Evolutionary conservation across 768 basidiomycete genomes (phyloP), one percentile per base, ranked within the genome.

Genomic region (Epithele typhae): DNA sequence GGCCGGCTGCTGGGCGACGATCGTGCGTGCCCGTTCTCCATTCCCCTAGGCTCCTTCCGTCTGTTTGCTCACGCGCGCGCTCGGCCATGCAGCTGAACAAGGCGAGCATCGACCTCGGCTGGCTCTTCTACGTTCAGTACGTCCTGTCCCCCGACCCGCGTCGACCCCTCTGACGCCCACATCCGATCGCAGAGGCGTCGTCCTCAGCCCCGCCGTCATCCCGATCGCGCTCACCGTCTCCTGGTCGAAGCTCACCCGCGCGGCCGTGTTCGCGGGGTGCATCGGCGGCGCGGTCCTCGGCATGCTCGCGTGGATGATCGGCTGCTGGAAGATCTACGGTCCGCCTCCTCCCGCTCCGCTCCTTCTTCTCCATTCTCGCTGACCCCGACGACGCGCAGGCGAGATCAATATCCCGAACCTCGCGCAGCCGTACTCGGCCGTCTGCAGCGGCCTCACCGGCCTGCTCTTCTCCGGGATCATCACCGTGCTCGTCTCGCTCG

Each of bases 251-350:
- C 55, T 77, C 14, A 70, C 71, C 2, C 54, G 58, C 11, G 63
- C 65, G 1, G 73, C 66, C 14, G 67, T 76, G 0, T 58, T 74
- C 24, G 52, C 57, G 27, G 75, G 74, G 3, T 62, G 71, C 12
- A 60, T 76, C 38, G 60, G 64, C 2, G 74, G 74, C 1, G 71
- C 69, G 7, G 51, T 59, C 14, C 56, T 71, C 14, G 73, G 72
- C 34, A 74, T 75, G 69, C 34, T 70, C 1, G 73, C 75, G 17
- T 77, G 75, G 74, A 73, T 77, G 69, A 64, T 77, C 8, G 69
- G 73, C 0, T 76, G 75, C 48, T 71, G 66, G 69, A 74, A 76
- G 54, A 74, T 73, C 40, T 73, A 67, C 38, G 73, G 73, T 69
- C 46, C 15, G 58, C 48, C 1, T 15, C 38, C 23, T 14, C 37